Conservation (phyloP, 2,329 filamentous ascomycete species). For the Byssothecium circinans region DNA sequence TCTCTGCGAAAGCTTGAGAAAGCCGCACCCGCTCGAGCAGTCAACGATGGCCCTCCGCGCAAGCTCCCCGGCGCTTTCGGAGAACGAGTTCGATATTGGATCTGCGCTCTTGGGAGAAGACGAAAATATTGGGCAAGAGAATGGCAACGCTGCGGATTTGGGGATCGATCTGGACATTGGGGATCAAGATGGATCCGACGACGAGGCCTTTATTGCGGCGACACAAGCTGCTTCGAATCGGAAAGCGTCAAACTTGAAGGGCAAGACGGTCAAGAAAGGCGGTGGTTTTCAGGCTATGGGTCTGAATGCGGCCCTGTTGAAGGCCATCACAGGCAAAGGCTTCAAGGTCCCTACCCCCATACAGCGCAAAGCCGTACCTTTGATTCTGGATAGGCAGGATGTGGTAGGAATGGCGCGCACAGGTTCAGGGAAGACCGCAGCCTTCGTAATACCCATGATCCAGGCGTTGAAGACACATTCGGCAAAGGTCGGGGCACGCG, state of each 20-base stretch:
- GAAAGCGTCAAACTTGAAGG: conserved; percentile 79
- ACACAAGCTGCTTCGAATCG: conserved; percentile 85
- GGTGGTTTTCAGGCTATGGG: conserved; percentile 97
- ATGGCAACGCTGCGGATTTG: conserved; percentile 37
- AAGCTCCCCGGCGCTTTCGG: conserved; percentile 79
- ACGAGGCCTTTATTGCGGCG: conserved; percentile 89
- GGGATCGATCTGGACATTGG: conserved; percentile 45
- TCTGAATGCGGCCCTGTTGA: conserved; percentile 78
- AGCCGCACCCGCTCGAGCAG: background rate
- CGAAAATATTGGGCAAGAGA: conserved; percentile 50
- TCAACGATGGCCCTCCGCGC: conserved; percentile 69
- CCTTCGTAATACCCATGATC: conserved; percentile 98
- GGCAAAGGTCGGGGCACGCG: conserved; percentile 80
- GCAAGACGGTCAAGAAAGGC: conserved; percentile 86
- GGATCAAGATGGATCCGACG: conserved; percentile 61
- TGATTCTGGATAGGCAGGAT: conserved; percentile 87
- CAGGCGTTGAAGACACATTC: conserved; percentile 89
- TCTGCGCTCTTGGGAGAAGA: conserved; percentile 70
- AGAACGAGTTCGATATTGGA: conserved; percentile 89
- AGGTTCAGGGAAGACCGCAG: conserved; percentile 97
- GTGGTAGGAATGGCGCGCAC: conserved; percentile 99
- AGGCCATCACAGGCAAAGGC: conserved; percentile 89
- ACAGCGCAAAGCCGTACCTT: conserved; percentile 92
- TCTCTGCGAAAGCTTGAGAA: background rate
- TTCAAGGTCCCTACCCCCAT: conserved; percentile 97